phyloP scores from a whole-genome alignment of 2,329 filamentous ascomycete species.

The Ceratocystiopsis sp. region DNA sequence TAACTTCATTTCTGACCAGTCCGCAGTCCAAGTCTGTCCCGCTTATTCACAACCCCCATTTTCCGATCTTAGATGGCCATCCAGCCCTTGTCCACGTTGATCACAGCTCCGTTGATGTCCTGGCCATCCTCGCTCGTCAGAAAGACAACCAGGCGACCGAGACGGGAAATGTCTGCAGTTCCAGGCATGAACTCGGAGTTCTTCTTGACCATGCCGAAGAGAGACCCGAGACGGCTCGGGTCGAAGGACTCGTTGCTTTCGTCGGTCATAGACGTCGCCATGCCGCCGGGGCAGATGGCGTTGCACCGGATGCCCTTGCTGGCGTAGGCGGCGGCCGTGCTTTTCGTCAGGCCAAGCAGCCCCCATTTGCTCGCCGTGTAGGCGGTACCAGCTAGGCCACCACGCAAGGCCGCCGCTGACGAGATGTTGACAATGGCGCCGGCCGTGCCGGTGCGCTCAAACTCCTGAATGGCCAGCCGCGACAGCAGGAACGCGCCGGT shows the following conservation, averaged over 20 bases:
- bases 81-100: conserved; percentile 1
- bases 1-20: too few relatives aligned
- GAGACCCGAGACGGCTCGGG: not conserved
- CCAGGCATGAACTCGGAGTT: not conserved
- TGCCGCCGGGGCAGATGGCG: conserved; percentile 33
- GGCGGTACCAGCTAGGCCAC: conserved; percentile 6
- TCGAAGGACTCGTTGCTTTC: not conserved
- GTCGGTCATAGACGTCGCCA: conserved; percentile 33
- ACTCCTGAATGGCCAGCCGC: not conserved
- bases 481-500: conserved; percentile 31
- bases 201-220: not conserved
- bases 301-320: conserved; percentile 34
- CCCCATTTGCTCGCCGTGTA: conserved; percentile 15
- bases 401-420: not conserved
- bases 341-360: conserved; percentile 26
- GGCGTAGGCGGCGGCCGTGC: conserved; percentile 38
- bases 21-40: not conserved
- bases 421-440: conserved; percentile 2
- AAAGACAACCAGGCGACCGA: not conserved
- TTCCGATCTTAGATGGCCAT: not conserved
- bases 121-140: conserved; percentile 1
- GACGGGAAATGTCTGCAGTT: not conserved
- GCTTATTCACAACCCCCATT: not conserved
- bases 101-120: conserved; percentile 2
- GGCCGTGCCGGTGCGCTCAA: not conserved